Conservation (phyloP, 495 filamentous ascomycete genomes). For the Glonium stellatum region DNA sequence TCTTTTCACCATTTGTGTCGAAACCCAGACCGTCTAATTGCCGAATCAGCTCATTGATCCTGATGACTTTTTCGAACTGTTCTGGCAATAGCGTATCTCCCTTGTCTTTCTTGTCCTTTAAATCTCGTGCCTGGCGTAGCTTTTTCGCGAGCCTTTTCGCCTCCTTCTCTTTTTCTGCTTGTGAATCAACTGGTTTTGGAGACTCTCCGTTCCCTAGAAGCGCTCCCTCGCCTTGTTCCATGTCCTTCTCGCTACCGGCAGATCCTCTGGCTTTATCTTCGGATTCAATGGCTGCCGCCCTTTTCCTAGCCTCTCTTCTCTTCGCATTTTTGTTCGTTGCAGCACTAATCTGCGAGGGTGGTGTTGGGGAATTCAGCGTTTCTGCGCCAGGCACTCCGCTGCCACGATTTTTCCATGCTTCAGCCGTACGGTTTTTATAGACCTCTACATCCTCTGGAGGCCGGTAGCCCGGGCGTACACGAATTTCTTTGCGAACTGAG, state of each 20-base stretch:
- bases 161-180: conserved; percentile 84
- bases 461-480: conserved; percentile 84
- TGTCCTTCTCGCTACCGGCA: conserved; percentile 33
- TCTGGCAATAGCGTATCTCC: conserved; percentile 80
- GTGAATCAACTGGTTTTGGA: conserved; percentile 46
- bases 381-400: conserved; percentile 78
- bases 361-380: conserved; percentile 40
- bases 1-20: conserved; percentile 56
- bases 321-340: conserved; percentile 86
- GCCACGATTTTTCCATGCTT: conserved; percentile 75
- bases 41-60: conserved; percentile 85
- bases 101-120: conserved; percentile 83
- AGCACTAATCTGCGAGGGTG: conserved; percentile 39
- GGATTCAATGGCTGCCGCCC: conserved; percentile 48
- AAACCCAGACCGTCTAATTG: conserved; percentile 85
- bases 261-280: conserved; percentile 34
- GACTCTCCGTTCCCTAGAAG: conserved; percentile 19
- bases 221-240: conserved; percentile 4
- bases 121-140: conserved; percentile 81
- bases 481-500: conserved; percentile 81
- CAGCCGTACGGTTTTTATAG: conserved; percentile 88
- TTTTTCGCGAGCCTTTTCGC: conserved; percentile 94
- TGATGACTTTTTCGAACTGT: conserved; percentile 95
- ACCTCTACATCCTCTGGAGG: conserved; percentile 95
- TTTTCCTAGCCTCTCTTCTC: conserved; percentile 79